Evolutionary conservation across 192 early-diverging fungal species (phyloP), one percentile per base, ranked within the genome.

Genomic region (Backusella australiensis): DNA sequence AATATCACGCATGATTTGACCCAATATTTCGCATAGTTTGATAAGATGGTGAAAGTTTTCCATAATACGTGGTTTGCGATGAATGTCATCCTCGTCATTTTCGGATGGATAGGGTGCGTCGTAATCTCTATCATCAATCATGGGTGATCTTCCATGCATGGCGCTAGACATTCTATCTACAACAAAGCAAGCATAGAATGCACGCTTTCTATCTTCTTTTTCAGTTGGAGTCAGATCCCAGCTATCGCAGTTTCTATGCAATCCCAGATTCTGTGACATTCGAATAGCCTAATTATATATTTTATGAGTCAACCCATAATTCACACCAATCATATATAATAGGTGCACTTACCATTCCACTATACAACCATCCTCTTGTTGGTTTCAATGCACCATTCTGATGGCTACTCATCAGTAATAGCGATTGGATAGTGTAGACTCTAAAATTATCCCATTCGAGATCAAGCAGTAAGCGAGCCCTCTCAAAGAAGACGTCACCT

Each of bases 231-330:
- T 78, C 29, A 88, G n/a, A 63, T 85, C 80, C 88, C 89, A 90
- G 34, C 83, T 81, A 17, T 83, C 76, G 19, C 85, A 86, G 79
- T 92, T 90, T 39, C 93, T 85, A 70, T 95, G 90, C 67, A 95
- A 86, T 11, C 93, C 93, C 36, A 95, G 67, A 77, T 95, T 93
- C 77, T 92, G 91, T 8, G 91, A 91, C 83, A 93, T 91, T 65
- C 91, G 81, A n/a, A 90, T 88, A 39, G 93, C 93, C 82, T 83
- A 67, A 39, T 39, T 39, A 39, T 39, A 39, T n/a, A 19, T 35
- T 17, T 32, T 67, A 5, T 67, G 67, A 36, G 32, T 68, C 15
- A 34, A 38, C 11, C 67, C 17, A n/a, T 21, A 38, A 38, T 21
- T 8, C 8, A 68, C 29, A 15, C 69, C 23, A n/a, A 23, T 71